Evolutionary conservation across 2,329 filamentous ascomycete genomes (phyloP).

Genomic region (Monilinia fructigena): DNA sequence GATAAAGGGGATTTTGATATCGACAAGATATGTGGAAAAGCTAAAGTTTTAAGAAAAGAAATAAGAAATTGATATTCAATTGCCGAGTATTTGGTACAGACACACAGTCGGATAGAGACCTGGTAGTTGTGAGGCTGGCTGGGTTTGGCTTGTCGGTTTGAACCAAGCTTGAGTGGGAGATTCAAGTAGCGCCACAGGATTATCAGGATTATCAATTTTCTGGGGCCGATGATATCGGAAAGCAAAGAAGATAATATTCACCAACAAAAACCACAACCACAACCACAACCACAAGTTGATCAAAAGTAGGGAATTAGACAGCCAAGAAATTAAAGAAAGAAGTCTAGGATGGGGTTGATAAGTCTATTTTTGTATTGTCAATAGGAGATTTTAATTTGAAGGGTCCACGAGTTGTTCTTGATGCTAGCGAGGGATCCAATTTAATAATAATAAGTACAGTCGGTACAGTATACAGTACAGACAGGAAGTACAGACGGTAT

Average conservation of each 20-base stretch:
- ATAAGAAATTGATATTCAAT: conserved; percentile 8
- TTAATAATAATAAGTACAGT: too few relatives aligned
- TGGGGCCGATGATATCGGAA: conserved; percentile 2
- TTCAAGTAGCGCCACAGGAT: not conserved
- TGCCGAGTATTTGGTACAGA: conserved; percentile 7
- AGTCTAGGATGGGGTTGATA: conserved; percentile 1
- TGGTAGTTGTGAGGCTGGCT: conserved; percentile 10
- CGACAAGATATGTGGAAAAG: conserved; percentile 3
- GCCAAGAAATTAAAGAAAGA: conserved; percentile 3
- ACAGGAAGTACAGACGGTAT: too few relatives aligned
- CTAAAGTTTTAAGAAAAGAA: not conserved
- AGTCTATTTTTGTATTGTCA: conserved; percentile 6
- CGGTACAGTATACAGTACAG: too few relatives aligned
- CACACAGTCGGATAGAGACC: not conserved
- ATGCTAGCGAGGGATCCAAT: too few relatives aligned
- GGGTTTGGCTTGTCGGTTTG: not conserved
- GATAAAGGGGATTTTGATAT: not conserved
- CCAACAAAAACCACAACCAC: too few relatives aligned
- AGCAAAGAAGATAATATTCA: not conserved
- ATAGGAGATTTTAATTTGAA: too few relatives aligned
- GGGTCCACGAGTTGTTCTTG: too few relatives aligned
- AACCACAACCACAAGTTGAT: not conserved
- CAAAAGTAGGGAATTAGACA: not conserved
- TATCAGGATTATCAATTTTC: conserved; percentile 15
- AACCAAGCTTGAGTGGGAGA: conserved; percentile 7